These are phyloP conservation scores for Chlorella sp. DNA, from an alignment of 139 green algal genomes.

Conservation along the genomic window DNA sequence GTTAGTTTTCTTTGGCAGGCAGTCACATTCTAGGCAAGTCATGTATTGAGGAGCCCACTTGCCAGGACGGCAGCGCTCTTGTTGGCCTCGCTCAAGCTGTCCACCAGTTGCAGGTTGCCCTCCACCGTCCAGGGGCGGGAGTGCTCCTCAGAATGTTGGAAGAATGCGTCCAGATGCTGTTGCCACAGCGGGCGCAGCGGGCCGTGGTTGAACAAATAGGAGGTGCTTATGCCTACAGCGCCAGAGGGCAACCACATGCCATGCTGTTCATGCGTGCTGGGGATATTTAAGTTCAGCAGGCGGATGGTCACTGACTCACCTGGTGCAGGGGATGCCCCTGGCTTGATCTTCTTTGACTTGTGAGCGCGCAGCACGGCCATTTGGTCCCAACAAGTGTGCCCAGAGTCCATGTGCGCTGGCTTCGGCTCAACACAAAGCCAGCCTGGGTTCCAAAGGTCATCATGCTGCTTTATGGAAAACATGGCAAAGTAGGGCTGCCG, in stretches of 20 bases:
- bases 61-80: background rate
- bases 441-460: background rate
- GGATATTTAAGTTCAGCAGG: no score
- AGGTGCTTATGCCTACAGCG: background rate
- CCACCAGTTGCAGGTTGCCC: background rate
- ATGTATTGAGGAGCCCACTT: no score
- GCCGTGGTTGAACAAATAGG: background rate
- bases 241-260: background rate
- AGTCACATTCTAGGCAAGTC: no score
- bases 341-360: background rate
- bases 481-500: background rate
- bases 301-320: background rate
- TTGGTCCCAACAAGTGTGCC: conserved; percentile 5
- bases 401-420: no score
- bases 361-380: background rate
- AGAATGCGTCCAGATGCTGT: background rate
- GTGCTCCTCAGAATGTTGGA: conserved; percentile 10
- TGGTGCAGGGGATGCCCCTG: background rate
- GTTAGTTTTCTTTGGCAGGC: no score
- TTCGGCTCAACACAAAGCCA: background rate
- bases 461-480: no score
- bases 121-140: conserved; percentile 11
- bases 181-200: background rate
- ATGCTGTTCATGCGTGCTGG: no score
- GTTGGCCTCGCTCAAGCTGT: background rate